Conservation (phyloP, 2,329 filamentous ascomycete genomes). For the Hypoxylon sp. region DNA sequence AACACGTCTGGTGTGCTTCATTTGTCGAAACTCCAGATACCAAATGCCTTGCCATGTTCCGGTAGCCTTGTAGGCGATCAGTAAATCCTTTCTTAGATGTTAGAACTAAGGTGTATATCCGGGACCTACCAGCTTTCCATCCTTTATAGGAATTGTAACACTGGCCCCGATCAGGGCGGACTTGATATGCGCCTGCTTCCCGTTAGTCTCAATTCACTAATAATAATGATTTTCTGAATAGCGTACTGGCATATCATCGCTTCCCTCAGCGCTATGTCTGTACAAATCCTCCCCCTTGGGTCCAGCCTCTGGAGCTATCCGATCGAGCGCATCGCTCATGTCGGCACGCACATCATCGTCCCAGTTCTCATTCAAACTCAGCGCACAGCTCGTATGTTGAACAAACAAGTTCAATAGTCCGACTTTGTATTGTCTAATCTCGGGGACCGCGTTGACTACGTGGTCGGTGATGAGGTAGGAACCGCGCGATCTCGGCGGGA, state of each 20-base stretch:
- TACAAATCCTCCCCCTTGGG: slow-evolving; percentile 81
- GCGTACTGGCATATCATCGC: slow-evolving; percentile 92
- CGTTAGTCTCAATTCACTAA: background rate
- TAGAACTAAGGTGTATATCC: background rate
- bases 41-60: slow-evolving; percentile 91
- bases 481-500: slow-evolving; percentile 83
- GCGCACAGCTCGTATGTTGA: slow-evolving; percentile 93
- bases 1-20: slow-evolving; percentile 83
- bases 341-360: slow-evolving; percentile 88
- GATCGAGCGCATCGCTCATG: slow-evolving; percentile 94
- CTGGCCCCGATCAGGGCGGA: slow-evolving; percentile 89
- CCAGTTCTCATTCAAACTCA: slow-evolving; percentile 94
- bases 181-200: slow-evolving; percentile 86
- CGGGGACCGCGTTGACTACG: slow-evolving; percentile 79
- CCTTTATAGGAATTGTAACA: slow-evolving; percentile 89
- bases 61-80: slow-evolving; percentile 61
- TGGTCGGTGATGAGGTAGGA: slow-evolving; percentile 91
- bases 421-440: slow-evolving; percentile 86
- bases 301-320: slow-evolving; percentile 85
- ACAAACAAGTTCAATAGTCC: slow-evolving; percentile 91
- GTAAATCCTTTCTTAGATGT: slow-evolving; percentile 7
- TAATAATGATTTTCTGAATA: slow-evolving; percentile 6
- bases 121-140: slow-evolving; percentile 78
- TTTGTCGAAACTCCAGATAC: slow-evolving; percentile 89
- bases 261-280: slow-evolving; percentile 87